These are phyloP conservation scores for Epichloe brachyelytri DNA, from an alignment of 2,329 filamentous ascomycete species.

Conservation along the genomic window DNA sequence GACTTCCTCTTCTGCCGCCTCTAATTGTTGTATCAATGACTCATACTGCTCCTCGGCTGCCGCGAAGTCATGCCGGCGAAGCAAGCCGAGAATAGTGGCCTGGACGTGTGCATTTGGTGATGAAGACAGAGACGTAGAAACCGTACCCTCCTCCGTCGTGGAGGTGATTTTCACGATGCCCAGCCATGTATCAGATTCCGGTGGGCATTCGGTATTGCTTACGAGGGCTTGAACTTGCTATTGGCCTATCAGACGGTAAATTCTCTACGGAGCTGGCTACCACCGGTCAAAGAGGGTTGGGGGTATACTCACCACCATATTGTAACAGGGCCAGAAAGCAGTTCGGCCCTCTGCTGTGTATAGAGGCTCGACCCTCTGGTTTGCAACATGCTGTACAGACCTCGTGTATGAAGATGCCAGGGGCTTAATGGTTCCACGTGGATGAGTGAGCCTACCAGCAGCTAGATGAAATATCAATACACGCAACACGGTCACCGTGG, in stretches of 20 bases:
- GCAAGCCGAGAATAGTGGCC: constrained; percentile 14
- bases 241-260: too few relatives aligned
- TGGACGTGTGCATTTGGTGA: constrained; percentile 17
- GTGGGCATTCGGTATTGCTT: constrained; percentile 19
- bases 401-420: constrained; percentile 25
- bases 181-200: constrained; percentile 25
- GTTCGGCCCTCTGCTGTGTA: constrained; percentile 13
- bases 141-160: constrained; percentile 15
- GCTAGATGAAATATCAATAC: constrained; percentile 10
- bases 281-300: too few relatives aligned
- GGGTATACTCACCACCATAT: constrained; percentile 22
- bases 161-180: constrained; percentile 14
- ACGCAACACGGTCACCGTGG: not conserved
- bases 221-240: constrained; percentile 26
- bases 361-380: constrained; percentile 18
- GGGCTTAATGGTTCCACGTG: constrained; percentile 15
- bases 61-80: constrained; percentile 16
- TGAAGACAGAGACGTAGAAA: constrained; percentile 16
- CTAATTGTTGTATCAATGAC: constrained; percentile 13
- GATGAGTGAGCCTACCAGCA: constrained; percentile 24
- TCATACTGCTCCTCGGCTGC: constrained; percentile 16
- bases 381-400: constrained; percentile 24
- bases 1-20: constrained; percentile 14
- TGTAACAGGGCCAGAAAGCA: constrained; percentile 26
- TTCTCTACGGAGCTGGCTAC: too few relatives aligned